Base-by-base conservation (phyloP, 352 stramenopile species). In the Phytophthora melonis region DNA sequence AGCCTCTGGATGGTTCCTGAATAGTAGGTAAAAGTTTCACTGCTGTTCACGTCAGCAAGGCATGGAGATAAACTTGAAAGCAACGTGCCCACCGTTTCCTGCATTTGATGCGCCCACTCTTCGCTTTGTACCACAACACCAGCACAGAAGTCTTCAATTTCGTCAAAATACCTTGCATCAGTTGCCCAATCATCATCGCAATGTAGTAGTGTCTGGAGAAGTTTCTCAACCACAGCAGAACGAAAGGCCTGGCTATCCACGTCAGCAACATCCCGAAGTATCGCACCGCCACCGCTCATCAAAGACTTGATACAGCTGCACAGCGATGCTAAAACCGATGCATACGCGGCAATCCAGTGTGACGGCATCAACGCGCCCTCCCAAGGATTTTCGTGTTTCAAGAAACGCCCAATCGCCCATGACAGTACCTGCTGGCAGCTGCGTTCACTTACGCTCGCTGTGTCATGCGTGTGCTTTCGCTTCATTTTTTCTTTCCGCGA, bases 401-500 rank as follows among this genome's bases (percentile, higher is more conserved):
- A 68, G 25, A 87, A 84, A 4, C 36, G 77, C 14, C n/a, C 49
- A 61, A 87, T 72, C 58, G 77, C 67, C 79, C 79, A 87, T 14
- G 77, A 53, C 30, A 88, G 68, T 45, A 66, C 76, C 11, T 75
- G 62, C 49, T 78, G 69, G 47, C 55, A 75, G 57, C 23, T 70
- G 21, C n/a, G 5, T 21, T 68, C 34, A 41, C 55, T 61, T 34
- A 32, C 3, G 3, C 68, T 36, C 16, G 19, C 54, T n/a, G 23
- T 18, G 10, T 39, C 25, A 58, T 56, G 30, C 23, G 57, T 75
- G 34, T 73, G 61, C 43, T 90, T 91, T 47, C 79, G 69, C 30
- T 84, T 87, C 14, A 59, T 36, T 13, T 32, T 68, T 56, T 66
- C 32, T 57, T 82, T 67, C 10, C 30, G 57, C 21, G 13, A 21